A percentile compares a stretch with the other conserved stretches of the same genome.
phyloP scores from a whole-genome alignment of 305 asterid species.

The Fraxinus xanthoxyloides region DNA sequence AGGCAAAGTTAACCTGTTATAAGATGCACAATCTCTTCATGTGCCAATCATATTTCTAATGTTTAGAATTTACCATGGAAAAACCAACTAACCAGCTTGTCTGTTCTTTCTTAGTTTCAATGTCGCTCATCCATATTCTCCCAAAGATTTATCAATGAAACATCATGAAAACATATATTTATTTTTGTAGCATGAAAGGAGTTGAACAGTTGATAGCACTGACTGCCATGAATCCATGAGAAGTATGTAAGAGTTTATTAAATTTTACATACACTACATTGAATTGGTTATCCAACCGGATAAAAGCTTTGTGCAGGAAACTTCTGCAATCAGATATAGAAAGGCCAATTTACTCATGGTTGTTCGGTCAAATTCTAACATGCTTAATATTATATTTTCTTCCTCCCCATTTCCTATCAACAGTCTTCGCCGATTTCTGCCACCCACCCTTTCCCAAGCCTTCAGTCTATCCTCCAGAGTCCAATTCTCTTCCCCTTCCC shows the following conservation, averaged over 20 bases:
- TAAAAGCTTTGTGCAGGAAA: neutral
- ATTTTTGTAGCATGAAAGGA: neutral
- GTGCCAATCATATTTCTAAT: neutral
- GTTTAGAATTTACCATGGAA: slow-evolving; percentile 4
- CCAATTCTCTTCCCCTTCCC: neutral
- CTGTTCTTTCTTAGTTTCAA: neutral
- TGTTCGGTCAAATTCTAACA: neutral
- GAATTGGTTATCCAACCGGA: neutral
- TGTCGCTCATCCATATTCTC: neutral
- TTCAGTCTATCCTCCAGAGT: neutral
- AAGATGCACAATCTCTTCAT: neutral
- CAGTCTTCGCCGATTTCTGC: neutral
- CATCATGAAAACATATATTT: neutral
- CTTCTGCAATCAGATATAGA: neutral
- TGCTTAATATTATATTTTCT: neutral
- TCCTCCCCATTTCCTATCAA: neutral
- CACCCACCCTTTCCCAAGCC: neutral
- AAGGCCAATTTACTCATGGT: neutral
- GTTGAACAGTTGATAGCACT: neutral
- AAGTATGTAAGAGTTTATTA: neutral
- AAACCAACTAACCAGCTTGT: neutral
- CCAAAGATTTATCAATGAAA: neutral
- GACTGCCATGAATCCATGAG: neutral
- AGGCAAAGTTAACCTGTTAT: neutral
- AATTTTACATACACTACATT: neutral